Base-by-base conservation (phyloP, 768 basidiomycete species). In the Leccinum longicurvipes region DNA sequence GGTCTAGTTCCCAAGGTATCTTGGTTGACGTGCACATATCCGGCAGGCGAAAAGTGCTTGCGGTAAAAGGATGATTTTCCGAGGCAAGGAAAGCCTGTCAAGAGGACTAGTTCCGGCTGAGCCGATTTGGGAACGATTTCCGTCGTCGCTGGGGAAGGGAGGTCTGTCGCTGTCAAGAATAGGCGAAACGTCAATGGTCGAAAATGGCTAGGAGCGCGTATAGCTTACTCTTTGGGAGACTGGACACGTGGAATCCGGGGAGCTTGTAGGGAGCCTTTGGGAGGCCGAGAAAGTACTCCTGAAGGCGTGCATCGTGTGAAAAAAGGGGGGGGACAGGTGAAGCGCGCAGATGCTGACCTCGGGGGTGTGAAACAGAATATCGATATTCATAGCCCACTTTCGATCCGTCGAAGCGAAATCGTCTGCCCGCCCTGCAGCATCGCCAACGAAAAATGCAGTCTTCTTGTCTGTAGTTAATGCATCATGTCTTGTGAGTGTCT, bases 11-110 rank as follows among this genome's bases (percentile, higher is more conserved):
- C 82, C 14, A 98, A 72, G 3, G 75, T 83, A 67, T 96, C 93
- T 71, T 96, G 93, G 66, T 96, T 96, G 58, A 98, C 79, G 60
- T 95, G 91, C 2, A 78, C 71, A 69, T 98, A 97, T 14, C 81
- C 86, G 4, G 71, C 73, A 0, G 84, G 76, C 17, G 75, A 69
- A 70, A 98, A 95, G 67, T 93, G 75, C 44, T 67, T 77, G 17
- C 75, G 76, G 69, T 79, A 98, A 71, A 97, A 91, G 0, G 87
- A 80, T 0, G 91, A 85, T 72, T 98, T 98, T 41, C 96, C 96
- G 1, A 81, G 69, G 14, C 80, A 79, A 1, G 86, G 87, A 34
- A 72, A 76, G 4, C 86, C 87, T 1, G 83, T 80, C 57, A 88
- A 82, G 27, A 88, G 58, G 6, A 87, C 79, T 11, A 87, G 72